Base-by-base conservation (phyloP, 1,139 yeast species). In the Zygosaccharomyces sapae region DNA sequence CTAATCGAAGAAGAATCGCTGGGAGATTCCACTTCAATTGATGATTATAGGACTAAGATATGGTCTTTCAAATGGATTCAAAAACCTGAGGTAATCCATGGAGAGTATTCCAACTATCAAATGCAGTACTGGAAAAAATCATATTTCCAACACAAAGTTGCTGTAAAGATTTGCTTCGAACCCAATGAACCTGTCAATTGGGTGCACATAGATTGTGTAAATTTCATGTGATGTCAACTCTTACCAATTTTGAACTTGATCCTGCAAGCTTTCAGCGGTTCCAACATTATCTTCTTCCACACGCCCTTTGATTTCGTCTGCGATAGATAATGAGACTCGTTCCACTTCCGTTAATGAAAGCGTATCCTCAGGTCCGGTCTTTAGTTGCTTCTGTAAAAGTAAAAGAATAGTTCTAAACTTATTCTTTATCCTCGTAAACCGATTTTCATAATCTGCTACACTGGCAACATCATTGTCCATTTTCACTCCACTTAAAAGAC, bases 321-420 rank as follows among this genome's bases (percentile, higher is more conserved):
- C 63, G 10, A 65, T 48, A 3, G 48, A 31, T 43, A 51, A 54
- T 5, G 62, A 52, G 4, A 59, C 36, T 20, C 52, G 53, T 39
- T 62, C 67, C 19, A 63, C 53, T 12, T 45, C 44, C 35, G 62
- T 63, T 33, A 61, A 59, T 1, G 55, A 55, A 9, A 63, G 40
- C 5, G 54, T 36, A n/a, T 48, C 46, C n/a, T 40, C 36, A 18
- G 42, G 44, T 7, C 43, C 44, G 13, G 33, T 34, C 24, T 55
- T 60, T 41, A 40, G 37, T n/a, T 50, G 49, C 30, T 59, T 60
- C 13, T 64, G 55, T 4, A 61, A 46, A 5, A 55, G 41, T 30
- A 66, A 51, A 10, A 73, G 65, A 10, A 80, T 59, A 8, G 77
- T 71, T 48, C 86, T 63, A 29, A 78, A 63, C 61, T 79, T 80